A percentile compares a stretch with the other conserved stretches of the same genome.
phyloP scores from a whole-genome alignment of 2,329 filamentous ascomycete species.

The Penicillium palitans region DNA sequence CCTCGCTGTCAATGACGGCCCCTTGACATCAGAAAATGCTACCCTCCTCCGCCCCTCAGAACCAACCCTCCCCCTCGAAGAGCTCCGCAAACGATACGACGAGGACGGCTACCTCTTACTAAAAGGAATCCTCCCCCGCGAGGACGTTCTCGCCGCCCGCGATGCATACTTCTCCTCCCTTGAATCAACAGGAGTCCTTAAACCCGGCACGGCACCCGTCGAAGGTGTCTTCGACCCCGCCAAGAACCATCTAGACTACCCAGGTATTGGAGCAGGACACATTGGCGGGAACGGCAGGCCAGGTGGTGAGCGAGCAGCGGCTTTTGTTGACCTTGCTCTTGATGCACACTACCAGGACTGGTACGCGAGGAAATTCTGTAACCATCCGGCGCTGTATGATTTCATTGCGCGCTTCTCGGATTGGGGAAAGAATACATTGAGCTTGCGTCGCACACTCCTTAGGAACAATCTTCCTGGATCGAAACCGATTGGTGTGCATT shows the following conservation, averaged over 20 bases:
- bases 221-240: constrained; percentile 55
- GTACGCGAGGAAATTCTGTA: constrained; percentile 57
- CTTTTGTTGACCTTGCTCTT: constrained; percentile 54
- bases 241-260: constrained; percentile 48
- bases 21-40: constrained; percentile 48
- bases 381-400: constrained; percentile 51
- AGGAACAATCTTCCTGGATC: constrained; percentile 59
- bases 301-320: constrained; percentile 44
- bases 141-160: constrained; percentile 55
- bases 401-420: constrained; percentile 56
- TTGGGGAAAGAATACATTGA: constrained; percentile 54
- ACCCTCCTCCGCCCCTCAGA: constrained; percentile 46
- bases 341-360: constrained; percentile 55
- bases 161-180: constrained; percentile 57
- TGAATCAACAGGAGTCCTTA: constrained; percentile 57
- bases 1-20: constrained; percentile 50
- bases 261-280: constrained; percentile 56
- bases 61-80: constrained; percentile 48
- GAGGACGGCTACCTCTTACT: constrained; percentile 58
- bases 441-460: constrained; percentile 52
- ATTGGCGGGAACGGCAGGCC: constrained; percentile 49
- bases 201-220: constrained; percentile 53
- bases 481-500: constrained; percentile 61
- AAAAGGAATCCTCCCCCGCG: constrained; percentile 55
- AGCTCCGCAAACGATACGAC: constrained; percentile 49